Conservation (phyloP, 192 early-diverging fungal genomes). For the Jimgerdemannia lactiflua region DNA sequence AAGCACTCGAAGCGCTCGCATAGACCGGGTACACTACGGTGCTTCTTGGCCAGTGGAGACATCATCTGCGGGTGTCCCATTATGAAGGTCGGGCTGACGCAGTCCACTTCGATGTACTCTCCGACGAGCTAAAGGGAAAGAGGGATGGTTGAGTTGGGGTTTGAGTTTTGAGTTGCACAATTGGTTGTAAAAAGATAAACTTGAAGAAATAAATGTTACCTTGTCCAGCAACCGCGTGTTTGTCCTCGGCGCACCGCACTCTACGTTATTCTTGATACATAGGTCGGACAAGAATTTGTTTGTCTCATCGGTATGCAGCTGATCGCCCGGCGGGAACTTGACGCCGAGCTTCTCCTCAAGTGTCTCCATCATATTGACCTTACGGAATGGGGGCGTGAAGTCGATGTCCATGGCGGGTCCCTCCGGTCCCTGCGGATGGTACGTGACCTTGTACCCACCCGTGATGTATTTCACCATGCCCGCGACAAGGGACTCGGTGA, state of each 20-base stretch:
- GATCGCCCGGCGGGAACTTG: conserved; percentile 88
- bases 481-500: conserved; percentile 83
- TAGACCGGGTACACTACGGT: conserved; percentile 83
- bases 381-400: conserved; percentile 95
- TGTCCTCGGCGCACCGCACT: conserved; percentile 94
- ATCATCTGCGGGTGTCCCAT: conserved; percentile 98
- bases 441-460: conserved; percentile 88
- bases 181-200: too few species aligned
- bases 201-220: conserved; percentile 17
- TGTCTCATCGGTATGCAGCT: conserved; percentile 77
- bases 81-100: conserved; percentile 91
- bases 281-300: conserved; percentile 91
- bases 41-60: conserved; percentile 98
- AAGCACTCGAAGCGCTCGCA: conserved; percentile 99
- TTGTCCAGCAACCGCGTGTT: conserved; percentile 94
- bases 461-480: conserved; percentile 94
- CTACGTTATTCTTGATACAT: conserved; percentile 93
- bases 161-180: conserved; percentile 30
- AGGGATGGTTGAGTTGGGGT: neutral
- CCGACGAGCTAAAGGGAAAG: conserved; percentile 59
- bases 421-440: conserved; percentile 90
- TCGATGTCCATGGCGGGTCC: conserved; percentile 82
- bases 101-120: conserved; percentile 77
- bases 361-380: conserved; percentile 89
- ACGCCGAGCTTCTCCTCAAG: conserved; percentile 87